Evolutionary conservation across 805 yeast species (phyloP).

Genomic region (Starmerella vaccinii): DNA sequence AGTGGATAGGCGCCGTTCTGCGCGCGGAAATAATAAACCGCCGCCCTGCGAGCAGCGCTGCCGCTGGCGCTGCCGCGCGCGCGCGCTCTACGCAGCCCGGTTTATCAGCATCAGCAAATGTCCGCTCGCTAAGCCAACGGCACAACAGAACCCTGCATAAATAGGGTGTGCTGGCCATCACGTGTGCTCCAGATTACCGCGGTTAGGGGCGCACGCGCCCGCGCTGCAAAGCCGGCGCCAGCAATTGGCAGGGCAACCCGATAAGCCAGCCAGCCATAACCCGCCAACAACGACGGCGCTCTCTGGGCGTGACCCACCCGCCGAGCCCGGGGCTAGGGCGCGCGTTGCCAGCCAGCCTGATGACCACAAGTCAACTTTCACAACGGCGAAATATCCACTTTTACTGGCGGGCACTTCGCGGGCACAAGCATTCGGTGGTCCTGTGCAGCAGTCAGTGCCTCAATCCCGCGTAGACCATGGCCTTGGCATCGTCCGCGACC

Average conservation of each 20-base stretch:
- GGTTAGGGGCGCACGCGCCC: no score
- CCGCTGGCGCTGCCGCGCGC: no score
- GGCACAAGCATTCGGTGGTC: neutral
- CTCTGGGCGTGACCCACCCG: conserved; percentile 2
- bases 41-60: no score
- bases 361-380: neutral
- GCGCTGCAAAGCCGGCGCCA: neutral
- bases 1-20: no score
- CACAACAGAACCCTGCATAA: neutral
- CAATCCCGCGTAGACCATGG: neutral
- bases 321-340: neutral
- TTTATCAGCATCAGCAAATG: conserved; percentile 1
- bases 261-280: conserved; percentile 1
- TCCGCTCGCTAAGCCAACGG: conserved; percentile 1
- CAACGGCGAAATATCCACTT: neutral
- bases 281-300: no score
- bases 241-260: neutral
- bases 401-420: neutral
- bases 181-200: neutral
- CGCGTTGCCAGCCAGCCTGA: neutral
- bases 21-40: no score
- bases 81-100: no score
- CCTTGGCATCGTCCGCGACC: conserved; percentile 3
- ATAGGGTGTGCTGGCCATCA: neutral
- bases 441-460: neutral